Evolutionary conservation across 225 moss, liverwort and hornwort species (phyloP), one percentile per base, ranked within the genome.

Genomic region (Sphagnum contortum): DNA sequence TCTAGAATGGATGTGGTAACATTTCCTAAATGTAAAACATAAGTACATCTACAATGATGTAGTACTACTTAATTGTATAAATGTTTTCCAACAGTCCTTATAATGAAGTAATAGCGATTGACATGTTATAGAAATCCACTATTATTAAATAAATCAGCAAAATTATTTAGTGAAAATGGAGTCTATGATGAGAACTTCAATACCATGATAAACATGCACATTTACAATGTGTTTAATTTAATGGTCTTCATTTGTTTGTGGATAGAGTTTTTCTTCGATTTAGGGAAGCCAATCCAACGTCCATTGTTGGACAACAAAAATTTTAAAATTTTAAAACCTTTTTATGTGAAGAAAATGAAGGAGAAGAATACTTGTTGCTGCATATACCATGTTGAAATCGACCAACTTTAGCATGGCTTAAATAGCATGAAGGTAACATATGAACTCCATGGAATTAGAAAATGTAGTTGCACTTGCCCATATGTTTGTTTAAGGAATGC

Each of bases 331-430:
- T 12, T 59, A 29, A 59, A 2, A 29, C 58, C 58, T 5, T 59
- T 59, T n/a, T 59, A 12, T 59, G 58, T 59, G 58, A 59, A 59
- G 58, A 12, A 5, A n/a, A 59, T 59, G 58, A 59, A 59, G 12
- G 58, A 59, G 11, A 5, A 2, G 5, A 59, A 59, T 29, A 12
- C n/a, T 7, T 59, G 58, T 59, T 5, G 9, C n/a, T n/a, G n/a
- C 12, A 59, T 59, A 8, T 59, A 59, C 58, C 58, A 59, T 12
- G 2, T 59, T 9, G 58, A 59, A 2, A 5, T 59, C 5, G n/a
- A 59, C 58, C 8, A 59, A n/a, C 58, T 59, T 59, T 1, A 2
- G 1, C 7, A 2, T 59, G 58, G 58, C 12, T 2, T 59, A 12
- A 59, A 59, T n/a, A 59, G 2, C 14, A 59, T 59, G 14, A 59